Conservation (phyloP, 352 stramenopile genomes). For the Blastocystis sp. region DNA sequence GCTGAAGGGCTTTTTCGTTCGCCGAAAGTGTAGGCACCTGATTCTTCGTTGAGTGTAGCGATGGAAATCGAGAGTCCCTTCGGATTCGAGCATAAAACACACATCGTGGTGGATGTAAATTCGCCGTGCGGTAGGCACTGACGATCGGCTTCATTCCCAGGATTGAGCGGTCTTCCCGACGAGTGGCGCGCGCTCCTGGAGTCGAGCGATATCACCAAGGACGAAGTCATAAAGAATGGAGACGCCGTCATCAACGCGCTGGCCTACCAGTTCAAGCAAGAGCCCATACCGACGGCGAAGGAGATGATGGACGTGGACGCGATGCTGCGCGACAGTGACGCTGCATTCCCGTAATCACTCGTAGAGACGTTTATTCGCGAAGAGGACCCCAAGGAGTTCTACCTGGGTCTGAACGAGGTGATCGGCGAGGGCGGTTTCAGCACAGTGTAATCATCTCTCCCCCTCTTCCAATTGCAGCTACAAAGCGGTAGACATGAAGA, state of each 20-base stretch:
- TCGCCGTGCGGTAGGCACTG: conserved; percentile 47
- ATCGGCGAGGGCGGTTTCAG: conserved; percentile 66
- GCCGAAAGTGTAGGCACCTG: not conserved
- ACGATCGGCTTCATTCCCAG: conserved; percentile 16
- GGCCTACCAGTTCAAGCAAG: conserved; percentile 64
- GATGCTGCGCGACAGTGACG: conserved; percentile 5
- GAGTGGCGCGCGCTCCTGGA: conserved; percentile 63
- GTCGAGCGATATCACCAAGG: conserved; percentile 64
- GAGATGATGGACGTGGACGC: conserved; percentile 13
- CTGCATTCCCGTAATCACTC: not conserved
- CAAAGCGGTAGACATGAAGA: conserved; percentile 59
- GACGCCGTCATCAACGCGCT: conserved; percentile 64
- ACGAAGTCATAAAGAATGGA: conserved; percentile 63
- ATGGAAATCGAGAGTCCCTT: conserved; percentile 54
- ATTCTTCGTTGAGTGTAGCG: not conserved
- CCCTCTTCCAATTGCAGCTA: not conserved
- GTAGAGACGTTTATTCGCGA: conserved; percentile 55
- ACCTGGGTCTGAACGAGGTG: conserved; percentile 63
- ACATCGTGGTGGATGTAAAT: conserved; percentile 59
- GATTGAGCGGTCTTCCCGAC: conserved; percentile 62
- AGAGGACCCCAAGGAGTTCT: conserved; percentile 58
- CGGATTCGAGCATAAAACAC: conserved; percentile 60
- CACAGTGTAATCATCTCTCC: conserved; percentile 62
- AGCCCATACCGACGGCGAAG: conserved; percentile 3
- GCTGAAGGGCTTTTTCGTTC: not conserved